phyloP scores from a whole-genome alignment of 2,329 filamentous ascomycete genomes.

The Septoria linicola region DNA sequence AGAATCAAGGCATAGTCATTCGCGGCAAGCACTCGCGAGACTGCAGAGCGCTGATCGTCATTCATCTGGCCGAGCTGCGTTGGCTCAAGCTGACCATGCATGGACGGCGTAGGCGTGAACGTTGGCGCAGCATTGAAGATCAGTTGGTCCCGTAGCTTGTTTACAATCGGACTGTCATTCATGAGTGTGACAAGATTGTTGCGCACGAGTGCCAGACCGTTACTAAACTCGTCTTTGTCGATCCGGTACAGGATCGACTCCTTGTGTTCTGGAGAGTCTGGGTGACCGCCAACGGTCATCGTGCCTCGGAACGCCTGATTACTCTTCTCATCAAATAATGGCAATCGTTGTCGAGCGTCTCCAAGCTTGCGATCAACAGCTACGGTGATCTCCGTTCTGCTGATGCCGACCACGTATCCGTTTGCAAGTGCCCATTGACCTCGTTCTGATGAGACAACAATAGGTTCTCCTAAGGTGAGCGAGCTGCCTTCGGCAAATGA shows the following conservation, averaged over 20 bases:
- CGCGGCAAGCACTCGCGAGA: constrained; percentile 93
- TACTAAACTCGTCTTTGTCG: constrained; percentile 98
- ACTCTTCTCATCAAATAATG: constrained; percentile 69
- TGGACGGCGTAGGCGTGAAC: constrained; percentile 53
- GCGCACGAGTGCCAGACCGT: constrained; percentile 90
- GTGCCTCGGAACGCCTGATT: constrained; percentile 90
- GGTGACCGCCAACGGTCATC: constrained; percentile 69
- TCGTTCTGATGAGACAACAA: constrained; percentile 93
- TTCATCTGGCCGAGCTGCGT: constrained; percentile 61
- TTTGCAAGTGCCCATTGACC: constrained; percentile 94
- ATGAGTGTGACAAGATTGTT: constrained; percentile 94
- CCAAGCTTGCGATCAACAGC: constrained; percentile 88
- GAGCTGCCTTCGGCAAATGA: constrained; percentile 86
- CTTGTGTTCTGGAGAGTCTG: constrained; percentile 35
- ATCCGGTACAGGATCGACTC: constrained; percentile 72
- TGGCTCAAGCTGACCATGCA: constrained; percentile 20
- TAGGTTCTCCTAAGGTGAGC: constrained; percentile 79
- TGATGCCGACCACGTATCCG: constrained; percentile 79
- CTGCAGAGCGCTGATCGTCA: constrained; percentile 78
- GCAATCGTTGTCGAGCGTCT: constrained; percentile 73
- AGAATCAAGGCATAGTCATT: constrained; percentile 95
- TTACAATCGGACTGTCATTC: constrained; percentile 43
- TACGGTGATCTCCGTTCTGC: constrained; percentile 74
- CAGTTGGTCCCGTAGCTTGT: constrained; percentile 71
- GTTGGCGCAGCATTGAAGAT: constrained; percentile 71